Evolutionary conservation across 495 filamentous ascomycete species (phyloP).

Genomic region (Darksidea phi): DNA sequence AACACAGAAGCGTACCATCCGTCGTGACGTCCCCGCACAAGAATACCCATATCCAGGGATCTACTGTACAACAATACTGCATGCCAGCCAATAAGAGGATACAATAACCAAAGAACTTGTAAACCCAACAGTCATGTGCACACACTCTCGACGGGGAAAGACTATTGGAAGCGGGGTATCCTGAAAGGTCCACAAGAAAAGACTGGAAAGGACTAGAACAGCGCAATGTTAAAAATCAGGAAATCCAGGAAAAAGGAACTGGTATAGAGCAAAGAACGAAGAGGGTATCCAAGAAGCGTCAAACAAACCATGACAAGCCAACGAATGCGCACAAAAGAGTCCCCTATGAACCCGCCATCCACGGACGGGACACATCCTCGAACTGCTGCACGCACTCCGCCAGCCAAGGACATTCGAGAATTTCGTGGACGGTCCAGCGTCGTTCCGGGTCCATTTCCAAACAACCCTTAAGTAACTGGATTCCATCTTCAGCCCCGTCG

Average conservation of each 20-base stretch:
- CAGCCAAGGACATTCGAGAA: constrained; percentile 60
- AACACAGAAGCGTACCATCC: no score
- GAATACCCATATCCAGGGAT: no score
- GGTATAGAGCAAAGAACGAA: neutral
- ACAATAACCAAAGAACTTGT: no score
- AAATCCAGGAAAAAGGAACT: no score
- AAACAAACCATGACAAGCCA: neutral
- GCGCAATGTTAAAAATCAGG: no score
- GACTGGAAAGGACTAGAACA: neutral
- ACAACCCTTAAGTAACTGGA: constrained; percentile 45
- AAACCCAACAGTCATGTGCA: no score
- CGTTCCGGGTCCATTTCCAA: constrained; percentile 42
- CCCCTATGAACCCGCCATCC: constrained; percentile 21
- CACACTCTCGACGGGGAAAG: constrained; percentile 1
- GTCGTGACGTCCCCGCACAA: no score
- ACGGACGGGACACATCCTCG: constrained; percentile 30
- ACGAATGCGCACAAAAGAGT: constrained; percentile 1
- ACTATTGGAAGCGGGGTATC: constrained; percentile 22
- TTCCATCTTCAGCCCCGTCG: constrained; percentile 28
- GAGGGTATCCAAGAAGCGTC: constrained; percentile 4
- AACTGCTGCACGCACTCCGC: constrained; percentile 35
- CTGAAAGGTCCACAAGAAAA: constrained; percentile 4
- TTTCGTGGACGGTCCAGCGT: constrained; percentile 42
- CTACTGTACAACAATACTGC: no score
- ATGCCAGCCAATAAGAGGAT: no score